These are phyloP conservation scores for Diaporthe ampelina DNA, from an alignment of 2,329 filamentous ascomycete genomes.

Conservation along the genomic window DNA sequence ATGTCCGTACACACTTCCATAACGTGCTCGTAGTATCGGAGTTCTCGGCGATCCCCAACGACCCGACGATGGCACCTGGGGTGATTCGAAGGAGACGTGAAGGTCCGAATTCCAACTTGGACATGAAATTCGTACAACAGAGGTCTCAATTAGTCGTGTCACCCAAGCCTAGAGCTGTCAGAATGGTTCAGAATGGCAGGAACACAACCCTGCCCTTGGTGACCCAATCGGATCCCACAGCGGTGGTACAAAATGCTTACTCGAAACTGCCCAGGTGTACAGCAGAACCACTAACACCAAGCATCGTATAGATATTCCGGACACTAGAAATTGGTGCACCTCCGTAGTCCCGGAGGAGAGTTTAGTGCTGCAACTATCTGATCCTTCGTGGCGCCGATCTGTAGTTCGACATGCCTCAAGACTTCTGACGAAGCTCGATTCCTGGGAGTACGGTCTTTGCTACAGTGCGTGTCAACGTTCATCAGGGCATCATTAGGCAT, in stretches of 20 bases:
- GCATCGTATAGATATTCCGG: background rate
- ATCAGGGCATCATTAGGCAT: too few relatives aligned
- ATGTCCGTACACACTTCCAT: too few relatives aligned
- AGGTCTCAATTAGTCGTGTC: background rate
- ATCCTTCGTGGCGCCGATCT: conserved; percentile 1
- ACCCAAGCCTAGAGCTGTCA: background rate
- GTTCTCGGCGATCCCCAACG: background rate
- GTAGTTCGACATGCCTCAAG: background rate
- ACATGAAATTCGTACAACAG: background rate
- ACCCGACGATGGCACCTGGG: background rate
- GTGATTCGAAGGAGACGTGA: background rate
- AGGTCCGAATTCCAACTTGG: background rate
- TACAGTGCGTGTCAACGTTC: too few relatives aligned
- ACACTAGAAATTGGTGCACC: background rate
- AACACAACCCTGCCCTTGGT: background rate
- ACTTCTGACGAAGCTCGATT: background rate
- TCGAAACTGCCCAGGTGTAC: background rate
- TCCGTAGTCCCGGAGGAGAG: background rate
- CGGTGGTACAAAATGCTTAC: background rate
- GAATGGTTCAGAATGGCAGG: background rate
- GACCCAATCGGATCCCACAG: background rate
- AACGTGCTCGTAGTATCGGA: too few relatives aligned
- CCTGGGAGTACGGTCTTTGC: background rate
- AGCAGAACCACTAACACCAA: background rate
- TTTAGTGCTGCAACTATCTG: background rate